These are phyloP conservation scores for Monosporascus sp. DNA, from an alignment of 2,329 filamentous ascomycete species.

Conservation along the genomic window DNA sequence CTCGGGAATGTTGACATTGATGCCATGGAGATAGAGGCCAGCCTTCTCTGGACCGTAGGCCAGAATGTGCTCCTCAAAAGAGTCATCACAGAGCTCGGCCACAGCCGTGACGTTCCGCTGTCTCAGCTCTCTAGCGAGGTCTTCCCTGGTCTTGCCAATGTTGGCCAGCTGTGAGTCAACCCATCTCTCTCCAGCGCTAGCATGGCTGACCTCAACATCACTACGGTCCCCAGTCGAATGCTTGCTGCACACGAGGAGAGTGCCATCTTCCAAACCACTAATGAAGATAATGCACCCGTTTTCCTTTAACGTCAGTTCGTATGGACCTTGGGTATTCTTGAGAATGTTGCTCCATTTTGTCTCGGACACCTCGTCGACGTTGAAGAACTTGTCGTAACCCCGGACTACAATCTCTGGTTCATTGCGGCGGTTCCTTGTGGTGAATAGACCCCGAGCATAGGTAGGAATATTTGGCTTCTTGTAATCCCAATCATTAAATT, in stretches of 20 bases:
- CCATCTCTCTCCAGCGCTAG: conserved; percentile 75
- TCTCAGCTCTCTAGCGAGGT: conserved; percentile 72
- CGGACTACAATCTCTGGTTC: conserved; percentile 75
- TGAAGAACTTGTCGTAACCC: conserved; percentile 99
- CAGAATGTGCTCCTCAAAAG: conserved; percentile 94
- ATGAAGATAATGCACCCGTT: conserved; percentile 99
- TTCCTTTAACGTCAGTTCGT: conserved; percentile 94
- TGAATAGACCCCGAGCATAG: conserved; percentile 92
- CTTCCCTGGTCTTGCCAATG: conserved; percentile 71
- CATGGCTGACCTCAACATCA: conserved; percentile 73
- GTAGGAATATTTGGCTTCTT: conserved; percentile 82
- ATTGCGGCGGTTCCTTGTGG: conserved; percentile 61
- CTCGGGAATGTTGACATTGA: conserved; percentile 91
- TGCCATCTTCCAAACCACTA: conserved; percentile 82
- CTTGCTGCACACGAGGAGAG: conserved; percentile 95
- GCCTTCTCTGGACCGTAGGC: conserved; percentile 78
- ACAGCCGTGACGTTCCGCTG: conserved; percentile 88
- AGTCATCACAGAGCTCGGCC: conserved; percentile 92
- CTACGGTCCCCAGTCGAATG: conserved; percentile 84
- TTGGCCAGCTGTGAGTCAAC: conserved; percentile 73
- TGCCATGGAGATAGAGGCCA: conserved; percentile 89
- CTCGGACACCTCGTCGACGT: conserved; percentile 72
- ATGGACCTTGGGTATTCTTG: conserved; percentile 73
- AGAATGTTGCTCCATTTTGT: conserved; percentile 82
- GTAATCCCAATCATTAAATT: conserved; percentile 93